Evolutionary conservation across 441 rosid genomes (phyloP).

Genomic region (Rhodomyrtus psidioides): DNA sequence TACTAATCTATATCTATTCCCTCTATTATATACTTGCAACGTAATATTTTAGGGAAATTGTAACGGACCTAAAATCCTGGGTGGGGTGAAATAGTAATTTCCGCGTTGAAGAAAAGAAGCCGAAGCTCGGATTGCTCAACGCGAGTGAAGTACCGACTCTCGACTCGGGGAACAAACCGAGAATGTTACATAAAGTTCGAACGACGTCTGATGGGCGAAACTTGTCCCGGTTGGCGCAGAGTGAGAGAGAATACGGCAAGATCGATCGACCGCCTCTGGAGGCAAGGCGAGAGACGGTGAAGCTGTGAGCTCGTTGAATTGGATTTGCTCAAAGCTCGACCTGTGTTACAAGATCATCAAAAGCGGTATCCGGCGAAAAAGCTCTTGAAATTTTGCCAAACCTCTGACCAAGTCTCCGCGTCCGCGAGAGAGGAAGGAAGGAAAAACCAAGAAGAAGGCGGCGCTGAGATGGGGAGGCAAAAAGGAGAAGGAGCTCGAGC

Average conservation of each 20-base stretch:
- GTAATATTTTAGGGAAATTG: too few species aligned
- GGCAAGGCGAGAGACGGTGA: not conserved
- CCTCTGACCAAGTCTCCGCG: not conserved
- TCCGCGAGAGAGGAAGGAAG: not conserved
- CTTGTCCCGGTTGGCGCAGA: not conserved
- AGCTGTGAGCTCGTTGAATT: not conserved
- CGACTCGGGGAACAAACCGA: not conserved
- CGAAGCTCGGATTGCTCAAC: not conserved
- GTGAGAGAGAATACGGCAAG: not conserved
- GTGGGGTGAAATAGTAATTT: not conserved
- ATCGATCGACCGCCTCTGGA: not conserved
- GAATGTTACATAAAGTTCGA: not conserved
- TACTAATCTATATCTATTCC: too few species aligned
- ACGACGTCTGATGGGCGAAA: not conserved
- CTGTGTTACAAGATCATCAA: not conserved
- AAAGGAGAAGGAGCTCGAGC: constrained; percentile 78
- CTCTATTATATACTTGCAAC: too few species aligned
- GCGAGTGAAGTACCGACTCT: not conserved
- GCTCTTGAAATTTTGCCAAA: not conserved
- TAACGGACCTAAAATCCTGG: too few species aligned
- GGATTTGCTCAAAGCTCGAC: not conserved
- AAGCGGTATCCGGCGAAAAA: not conserved
- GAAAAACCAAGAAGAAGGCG: not conserved
- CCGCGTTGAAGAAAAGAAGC: not conserved
- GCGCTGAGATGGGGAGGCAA: constrained; percentile 56